Evolutionary conservation across 1,139 yeast species (phyloP).

Genomic region (Lodderomyces pseudojiufengensis): DNA sequence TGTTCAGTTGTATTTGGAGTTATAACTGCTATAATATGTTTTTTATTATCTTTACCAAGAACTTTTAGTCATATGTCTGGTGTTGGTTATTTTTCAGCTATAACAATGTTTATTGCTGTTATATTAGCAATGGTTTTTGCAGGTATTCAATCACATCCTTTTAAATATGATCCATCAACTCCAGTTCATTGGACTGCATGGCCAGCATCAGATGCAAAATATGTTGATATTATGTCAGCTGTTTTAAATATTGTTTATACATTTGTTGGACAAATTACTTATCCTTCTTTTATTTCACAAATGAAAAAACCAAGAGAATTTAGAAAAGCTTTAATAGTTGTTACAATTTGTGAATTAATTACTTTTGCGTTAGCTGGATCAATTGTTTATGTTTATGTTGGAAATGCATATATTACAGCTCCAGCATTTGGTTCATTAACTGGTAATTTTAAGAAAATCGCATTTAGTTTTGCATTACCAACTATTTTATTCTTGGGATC

Average conservation of each 20-base stretch:
- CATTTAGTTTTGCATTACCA: slow-evolving; percentile 61
- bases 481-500: slow-evolving; percentile 56
- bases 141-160: slow-evolving; percentile 50
- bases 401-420: slow-evolving; percentile 50
- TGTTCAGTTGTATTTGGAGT: slow-evolving; percentile 53
- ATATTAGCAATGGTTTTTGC: slow-evolving; percentile 51
- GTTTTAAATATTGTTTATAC: slow-evolving; percentile 58
- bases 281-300: slow-evolving; percentile 59
- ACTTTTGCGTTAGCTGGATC: slow-evolving; percentile 53
- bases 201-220: slow-evolving; percentile 50
- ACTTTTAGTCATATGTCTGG: slow-evolving; percentile 51
- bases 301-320: slow-evolving; percentile 58
- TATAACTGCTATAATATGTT: slow-evolving; percentile 45
- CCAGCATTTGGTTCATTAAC: slow-evolving; percentile 57
- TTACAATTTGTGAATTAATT: slow-evolving; percentile 47
- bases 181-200: slow-evolving; percentile 46
- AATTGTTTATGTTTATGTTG: slow-evolving; percentile 55
- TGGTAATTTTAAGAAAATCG: slow-evolving; percentile 46
- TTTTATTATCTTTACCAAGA: slow-evolving; percentile 50
- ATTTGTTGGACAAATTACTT: slow-evolving; percentile 61
- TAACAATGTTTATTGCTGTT: slow-evolving; percentile 56
- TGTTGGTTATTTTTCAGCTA: slow-evolving; percentile 51
- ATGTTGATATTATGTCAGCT: slow-evolving; percentile 54
- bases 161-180: slow-evolving; percentile 26
- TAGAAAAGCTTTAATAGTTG: slow-evolving; percentile 52